A percentile compares a stretch with the other conserved stretches of the same genome.
phyloP scores from a whole-genome alignment of 495 filamentous ascomycete genomes.

The Aspergillus hancockii region DNA sequence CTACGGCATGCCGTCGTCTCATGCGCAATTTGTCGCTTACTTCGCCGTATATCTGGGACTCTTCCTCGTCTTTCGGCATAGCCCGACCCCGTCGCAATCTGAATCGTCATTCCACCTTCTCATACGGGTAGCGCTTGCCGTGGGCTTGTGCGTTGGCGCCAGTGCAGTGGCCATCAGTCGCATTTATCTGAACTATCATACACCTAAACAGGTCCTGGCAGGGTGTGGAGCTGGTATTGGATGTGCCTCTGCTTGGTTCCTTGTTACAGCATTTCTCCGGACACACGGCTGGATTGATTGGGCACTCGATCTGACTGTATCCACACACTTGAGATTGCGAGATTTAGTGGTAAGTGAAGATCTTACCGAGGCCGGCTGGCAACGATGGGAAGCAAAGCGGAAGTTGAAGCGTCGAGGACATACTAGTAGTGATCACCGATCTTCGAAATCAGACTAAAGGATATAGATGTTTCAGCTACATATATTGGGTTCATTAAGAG shows the following conservation, averaged over 20 bases:
- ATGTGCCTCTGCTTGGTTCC: slow-evolving; percentile 80
- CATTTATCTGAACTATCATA: slow-evolving; percentile 94
- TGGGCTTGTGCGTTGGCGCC: slow-evolving; percentile 59
- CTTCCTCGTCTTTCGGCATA: slow-evolving; percentile 79
- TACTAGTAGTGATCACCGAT: slow-evolving; percentile 18
- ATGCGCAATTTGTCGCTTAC: slow-evolving; percentile 91
- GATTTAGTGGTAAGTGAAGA: slow-evolving; percentile 92
- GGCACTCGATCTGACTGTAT: slow-evolving; percentile 66
- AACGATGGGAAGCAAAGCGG: slow-evolving; percentile 73
- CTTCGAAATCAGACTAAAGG: slow-evolving; percentile 35
- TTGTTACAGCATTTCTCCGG: slow-evolving; percentile 63
- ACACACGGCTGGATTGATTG: slow-evolving; percentile 66
- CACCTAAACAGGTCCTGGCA: slow-evolving; percentile 78
- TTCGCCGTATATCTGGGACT: slow-evolving; percentile 81
- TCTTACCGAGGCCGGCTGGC: slow-evolving; percentile 88
- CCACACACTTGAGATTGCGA: slow-evolving; percentile 65
- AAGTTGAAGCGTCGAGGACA: slow-evolving; percentile 32
- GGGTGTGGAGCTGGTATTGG: slow-evolving; percentile 70
- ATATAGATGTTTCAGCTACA: slow-evolving; percentile 4
- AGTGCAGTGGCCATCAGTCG: slow-evolving; percentile 74
- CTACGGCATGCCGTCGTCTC: slow-evolving; percentile 98
- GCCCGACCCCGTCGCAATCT: slow-evolving; percentile 51
- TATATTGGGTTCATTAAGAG: neutral
- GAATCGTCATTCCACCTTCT: slow-evolving; percentile 53
- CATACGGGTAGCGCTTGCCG: slow-evolving; percentile 58